Base-by-base conservation (phyloP, 495 filamentous ascomycete species). In the Aspergillus avenaceus region DNA sequence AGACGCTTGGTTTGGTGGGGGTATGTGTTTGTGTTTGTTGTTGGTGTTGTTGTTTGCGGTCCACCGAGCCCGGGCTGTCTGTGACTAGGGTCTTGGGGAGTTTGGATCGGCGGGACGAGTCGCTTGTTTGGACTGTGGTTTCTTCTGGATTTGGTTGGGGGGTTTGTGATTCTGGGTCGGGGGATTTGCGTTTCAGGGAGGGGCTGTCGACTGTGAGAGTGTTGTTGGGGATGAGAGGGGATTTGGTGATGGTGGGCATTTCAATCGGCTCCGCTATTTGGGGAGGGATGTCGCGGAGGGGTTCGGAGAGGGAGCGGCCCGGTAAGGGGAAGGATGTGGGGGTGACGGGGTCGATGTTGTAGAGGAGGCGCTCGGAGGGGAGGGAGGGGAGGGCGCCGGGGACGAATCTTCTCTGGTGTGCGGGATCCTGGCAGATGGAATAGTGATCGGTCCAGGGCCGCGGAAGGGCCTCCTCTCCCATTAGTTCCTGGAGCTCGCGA, bases 301-400 rank as follows among this genome's bases (percentile, higher is more conserved):
- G 37, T 23, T 32, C 47, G 41, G 29, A 21, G 32, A 60, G 44
- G 5, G 63, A 60, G 8, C 47, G 45, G 16, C 62, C 47, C 5
- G 60, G 63, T 1, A 55, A 58, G n/a, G 57, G 11, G 27, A 37
- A 38, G 18, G 41, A 16, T 41, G 41, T 21, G 13, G 48, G 24
- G 5, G 46, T 27, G 7, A 47, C 38, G 9, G 19, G 37, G 21
- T 21, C 56, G 56, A 44, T 67, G 64, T 44, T 63, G 54, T 71
- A 64, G 1, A 83, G 59, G 5, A 83, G 56, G 26, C 80, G 65
- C 61, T 84, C 83, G 12, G 82, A 85, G 5, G 81, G 82, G 13
- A 86, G 59, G 13, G 77, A 77, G 14, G 81, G 72, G 13, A 86
- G 66, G 47, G 72, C 72, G 5, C 80, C 81, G 2, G 77, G 79